Evolutionary conservation across 345 rosid species (phyloP).

Genomic region (Iberis pinnata): DNA sequence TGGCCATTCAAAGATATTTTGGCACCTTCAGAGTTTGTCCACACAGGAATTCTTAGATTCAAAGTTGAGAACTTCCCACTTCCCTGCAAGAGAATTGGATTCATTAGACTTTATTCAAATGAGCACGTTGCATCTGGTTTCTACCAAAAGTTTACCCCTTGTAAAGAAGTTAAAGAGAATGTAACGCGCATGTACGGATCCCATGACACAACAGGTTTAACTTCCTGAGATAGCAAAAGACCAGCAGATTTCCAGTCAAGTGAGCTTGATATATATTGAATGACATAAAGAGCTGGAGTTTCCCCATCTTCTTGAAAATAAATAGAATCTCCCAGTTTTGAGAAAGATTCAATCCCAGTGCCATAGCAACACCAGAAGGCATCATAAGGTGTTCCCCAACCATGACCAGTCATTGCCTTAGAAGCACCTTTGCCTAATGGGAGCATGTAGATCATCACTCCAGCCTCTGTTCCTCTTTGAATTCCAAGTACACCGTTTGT

Average conservation of each 20-base stretch:
- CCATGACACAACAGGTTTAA: conserved; percentile 55
- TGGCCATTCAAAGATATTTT: conserved; percentile 52
- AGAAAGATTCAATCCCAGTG: conserved; percentile 86
- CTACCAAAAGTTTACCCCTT: conserved; percentile 33
- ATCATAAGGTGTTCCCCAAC: conserved; percentile 69
- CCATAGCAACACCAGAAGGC: conserved; percentile 99
- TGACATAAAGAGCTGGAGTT: conserved; percentile 62
- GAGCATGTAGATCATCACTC: conserved; percentile 76
- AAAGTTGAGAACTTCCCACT: conserved; percentile 43
- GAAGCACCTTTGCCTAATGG: conserved; percentile 32
- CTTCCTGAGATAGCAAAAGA: conserved; percentile 47
- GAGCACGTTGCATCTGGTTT: background rate
- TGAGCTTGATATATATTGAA: conserved; percentile 71
- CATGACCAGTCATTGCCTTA: conserved; percentile 61
- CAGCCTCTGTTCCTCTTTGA: conserved; percentile 89
- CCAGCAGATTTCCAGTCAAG: conserved; percentile 63
- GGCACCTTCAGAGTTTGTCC: conserved; percentile 57
- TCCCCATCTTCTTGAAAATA: conserved; percentile 73
- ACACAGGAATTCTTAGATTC: conserved; percentile 65
- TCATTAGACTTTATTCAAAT: conserved; percentile 2
- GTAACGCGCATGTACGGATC: conserved; percentile 58
- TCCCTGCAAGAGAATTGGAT: conserved; percentile 35
- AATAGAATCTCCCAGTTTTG: conserved; percentile 91
- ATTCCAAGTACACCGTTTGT: conserved; percentile 84
- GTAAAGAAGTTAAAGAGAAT: conserved; percentile 36